phyloP scores from a whole-genome alignment of 495 filamentous ascomycete species.

The Daldinia bambusicola region DNA sequence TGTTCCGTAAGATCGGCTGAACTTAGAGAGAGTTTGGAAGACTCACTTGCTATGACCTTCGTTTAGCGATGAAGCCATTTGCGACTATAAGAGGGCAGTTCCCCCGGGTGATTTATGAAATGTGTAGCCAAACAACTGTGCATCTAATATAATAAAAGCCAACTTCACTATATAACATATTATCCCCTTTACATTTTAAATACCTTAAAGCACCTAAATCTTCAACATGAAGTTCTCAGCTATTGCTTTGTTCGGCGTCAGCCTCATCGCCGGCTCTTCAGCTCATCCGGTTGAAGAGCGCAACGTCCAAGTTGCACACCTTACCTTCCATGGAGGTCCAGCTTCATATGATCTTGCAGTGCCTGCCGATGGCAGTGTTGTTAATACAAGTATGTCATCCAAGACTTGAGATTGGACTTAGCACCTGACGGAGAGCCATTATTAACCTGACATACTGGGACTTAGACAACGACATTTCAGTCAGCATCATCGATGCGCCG shows the following conservation, averaged over 20 bases:
- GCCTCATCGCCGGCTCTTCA: constrained; percentile 34
- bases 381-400: constrained; percentile 33
- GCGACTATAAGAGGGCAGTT: constrained; percentile 21
- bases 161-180: neutral
- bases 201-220: neutral
- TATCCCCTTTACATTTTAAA: neutral
- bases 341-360: constrained; percentile 43
- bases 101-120: neutral
- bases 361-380: constrained; percentile 27
- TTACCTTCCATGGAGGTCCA: constrained; percentile 44
- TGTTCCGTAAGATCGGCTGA: constrained; percentile 11
- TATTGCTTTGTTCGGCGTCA: constrained; percentile 28
- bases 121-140: neutral
- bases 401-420: neutral
- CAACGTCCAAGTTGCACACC: constrained; percentile 25
- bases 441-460: constrained; percentile 1
- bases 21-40: constrained; percentile 5
- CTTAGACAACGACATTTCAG: constrained; percentile 40
- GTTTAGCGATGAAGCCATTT: neutral
- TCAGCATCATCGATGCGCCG: constrained; percentile 44
- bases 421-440: neutral
- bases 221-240: constrained; percentile 39
- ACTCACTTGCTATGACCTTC: neutral
- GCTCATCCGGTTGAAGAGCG: constrained; percentile 28
- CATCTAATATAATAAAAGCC: neutral